Evolutionary conservation across 345 rosid species (phyloP), one percentile per base, ranked within the genome.

Genomic region (Dovyalis caffra): DNA sequence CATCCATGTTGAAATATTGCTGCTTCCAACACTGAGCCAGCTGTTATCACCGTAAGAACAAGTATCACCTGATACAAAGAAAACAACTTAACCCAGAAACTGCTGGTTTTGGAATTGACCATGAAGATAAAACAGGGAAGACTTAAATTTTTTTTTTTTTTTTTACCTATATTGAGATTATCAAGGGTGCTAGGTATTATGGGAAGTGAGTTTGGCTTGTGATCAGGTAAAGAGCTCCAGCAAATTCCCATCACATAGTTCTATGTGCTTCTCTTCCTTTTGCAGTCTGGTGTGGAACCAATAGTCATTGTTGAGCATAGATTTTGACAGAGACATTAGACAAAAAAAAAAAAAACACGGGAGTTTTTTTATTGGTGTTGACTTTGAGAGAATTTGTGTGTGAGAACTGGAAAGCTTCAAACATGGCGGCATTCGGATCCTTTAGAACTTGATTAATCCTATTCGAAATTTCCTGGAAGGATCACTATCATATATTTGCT

Each of bases 191-290:
- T 14, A 11, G 49, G 49, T 43, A 43, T 18, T 6, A 32, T 58
- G 16, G 20, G 26, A 29, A 31, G 56, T 31, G 29, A 31, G 61
- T 47, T 16, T 73, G 69, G 25, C 40, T 73, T 31, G 16, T 11
- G 9, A 43, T 43, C 49, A 21, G 69, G 61, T 31, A n/a, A 3
- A 66, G 29, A 64, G 35, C 76, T 64, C 26, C 69, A 73, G 47
- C 76, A 73, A 32, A 31, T 73, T 16, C 76, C 76, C 69, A 73
- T 73, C 31, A 32, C 10, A 45, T 8, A 45, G 61, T 45, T 26
- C 15, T 43, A 32, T 4, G 43, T 68, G 58, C 18, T 35, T 35
- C 38, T 35, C 49, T 67, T 3, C 18, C 29, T 60, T n/a, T 25
- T 9, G n/a, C n/a, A n/a, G n/a, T 11, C 12, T 25, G 31, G 64